phyloP scores from a whole-genome alignment of 805 yeast species.

The Candida arabinofermentans region DNA sequence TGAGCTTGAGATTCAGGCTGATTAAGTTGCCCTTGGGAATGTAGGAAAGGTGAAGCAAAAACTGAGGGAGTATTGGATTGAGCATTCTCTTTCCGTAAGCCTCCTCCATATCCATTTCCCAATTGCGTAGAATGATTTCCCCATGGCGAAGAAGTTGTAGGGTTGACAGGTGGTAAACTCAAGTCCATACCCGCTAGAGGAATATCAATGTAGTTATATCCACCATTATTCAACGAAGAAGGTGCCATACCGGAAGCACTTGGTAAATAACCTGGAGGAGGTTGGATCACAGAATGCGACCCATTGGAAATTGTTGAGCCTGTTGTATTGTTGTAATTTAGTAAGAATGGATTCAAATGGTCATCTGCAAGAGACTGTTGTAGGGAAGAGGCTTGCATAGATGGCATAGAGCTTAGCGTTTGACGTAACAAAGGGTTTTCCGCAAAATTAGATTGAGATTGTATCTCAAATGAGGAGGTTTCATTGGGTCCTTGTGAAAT shows the following conservation, averaged over 20 bases:
- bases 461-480: neutral
- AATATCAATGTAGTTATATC: slow-evolving; percentile 9
- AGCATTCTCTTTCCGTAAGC: neutral
- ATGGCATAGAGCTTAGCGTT: neutral
- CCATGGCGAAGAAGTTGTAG: slow-evolving; percentile 10
- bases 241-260: neutral
- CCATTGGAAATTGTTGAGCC: neutral
- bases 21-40: neutral
- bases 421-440: neutral
- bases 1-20: neutral
- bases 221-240: neutral
- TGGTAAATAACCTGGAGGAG: slow-evolving; percentile 3
- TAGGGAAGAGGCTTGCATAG: neutral
- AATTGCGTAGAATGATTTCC: slow-evolving; percentile 4
- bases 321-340: slow-evolving; percentile 7
- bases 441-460: neutral
- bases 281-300: slow-evolving; percentile 1
- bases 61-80: slow-evolving; percentile 3
- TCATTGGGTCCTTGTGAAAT: neutral
- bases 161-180: neutral
- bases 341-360: slow-evolving; percentile 13
- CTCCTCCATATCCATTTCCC: neutral
- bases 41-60: slow-evolving; percentile 7
- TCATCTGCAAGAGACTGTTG: slow-evolving; percentile 15
- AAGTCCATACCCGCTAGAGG: slow-evolving; percentile 7